phyloP scores from a whole-genome alignment of 176 grass and related monocot genomes.

The Eragrostis curvula region DNA sequence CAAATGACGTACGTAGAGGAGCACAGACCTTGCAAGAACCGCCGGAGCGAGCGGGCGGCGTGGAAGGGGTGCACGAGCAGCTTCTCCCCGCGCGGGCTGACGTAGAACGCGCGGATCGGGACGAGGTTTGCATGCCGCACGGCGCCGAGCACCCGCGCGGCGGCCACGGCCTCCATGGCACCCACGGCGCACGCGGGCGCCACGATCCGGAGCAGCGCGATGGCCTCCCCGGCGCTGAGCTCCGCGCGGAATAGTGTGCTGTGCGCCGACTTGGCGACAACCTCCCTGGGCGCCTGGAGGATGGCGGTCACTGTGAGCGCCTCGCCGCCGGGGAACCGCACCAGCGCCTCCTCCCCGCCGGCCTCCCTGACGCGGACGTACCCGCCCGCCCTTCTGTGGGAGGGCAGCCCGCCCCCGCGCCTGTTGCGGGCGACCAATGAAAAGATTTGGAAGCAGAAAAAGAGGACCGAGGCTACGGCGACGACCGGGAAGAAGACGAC shows the following conservation, averaged over 20 bases:
- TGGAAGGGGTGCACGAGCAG: conserved; percentile 90
- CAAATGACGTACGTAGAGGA: conserved; percentile 17
- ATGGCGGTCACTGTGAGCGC: conserved; percentile 72
- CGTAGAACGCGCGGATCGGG: conserved; percentile 78
- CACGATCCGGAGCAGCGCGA: conserved; percentile 78
- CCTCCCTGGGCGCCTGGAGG: conserved; percentile 91
- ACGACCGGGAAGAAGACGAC: conserved; percentile 43
- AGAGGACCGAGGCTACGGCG: no score
- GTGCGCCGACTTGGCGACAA: conserved; percentile 81
- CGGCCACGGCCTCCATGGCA: conserved; percentile 56
- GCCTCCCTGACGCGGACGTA: conserved; percentile 42
- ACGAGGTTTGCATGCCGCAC: conserved; percentile 81
- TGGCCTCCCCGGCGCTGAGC: conserved; percentile 49
- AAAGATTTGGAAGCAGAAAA: no score
- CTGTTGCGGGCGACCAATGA: conserved; percentile 22
- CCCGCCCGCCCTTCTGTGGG: conserved; percentile 33
- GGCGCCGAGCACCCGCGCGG: conserved; percentile 56
- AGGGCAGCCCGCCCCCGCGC: conserved; percentile 34
- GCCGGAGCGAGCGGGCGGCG: conserved; percentile 75
- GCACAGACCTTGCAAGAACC: conserved; percentile 63
- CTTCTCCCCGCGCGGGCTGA: conserved; percentile 87
- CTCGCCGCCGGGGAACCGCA: conserved; percentile 83
- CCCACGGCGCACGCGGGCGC: conserved; percentile 60
- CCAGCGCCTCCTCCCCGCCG: conserved; percentile 58
- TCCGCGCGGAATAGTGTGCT: conserved; percentile 86